Percentiles rank a stretch among this genome's conserved stretches.
Evolutionary conservation across 1,284 basidiomycete genomes (phyloP).

Genomic region (Moesziomyces parantarcticus): DNA sequence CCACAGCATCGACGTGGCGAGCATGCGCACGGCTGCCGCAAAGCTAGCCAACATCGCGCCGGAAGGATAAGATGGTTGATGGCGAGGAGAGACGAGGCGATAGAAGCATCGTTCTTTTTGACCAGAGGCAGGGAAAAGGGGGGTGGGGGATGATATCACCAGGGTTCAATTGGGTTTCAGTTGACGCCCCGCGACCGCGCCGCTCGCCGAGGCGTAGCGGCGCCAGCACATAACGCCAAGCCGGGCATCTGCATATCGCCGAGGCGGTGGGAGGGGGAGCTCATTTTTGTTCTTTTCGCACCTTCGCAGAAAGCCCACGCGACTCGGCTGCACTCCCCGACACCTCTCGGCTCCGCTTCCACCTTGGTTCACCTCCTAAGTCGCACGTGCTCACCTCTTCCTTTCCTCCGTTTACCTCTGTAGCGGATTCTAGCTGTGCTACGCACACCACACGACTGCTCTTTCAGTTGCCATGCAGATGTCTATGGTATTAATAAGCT

Average conservation of each 20-base stretch:
- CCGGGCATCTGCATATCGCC: no score
- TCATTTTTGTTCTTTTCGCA: no score
- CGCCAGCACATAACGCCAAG: no score
- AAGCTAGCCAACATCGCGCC: neutral
- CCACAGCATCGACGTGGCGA: neutral
- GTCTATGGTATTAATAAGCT: conserved; percentile 24
- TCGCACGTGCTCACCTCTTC: no score
- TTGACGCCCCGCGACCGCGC: no score
- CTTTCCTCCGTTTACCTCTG: neutral
- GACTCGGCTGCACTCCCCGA: neutral
- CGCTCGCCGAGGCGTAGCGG: no score
- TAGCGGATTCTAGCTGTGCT: neutral
- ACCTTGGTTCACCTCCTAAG: neutral
- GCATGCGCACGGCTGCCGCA: neutral
- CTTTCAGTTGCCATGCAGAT: neutral
- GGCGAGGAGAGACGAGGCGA: no score
- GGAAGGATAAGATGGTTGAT: neutral
- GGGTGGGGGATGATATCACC: no score
- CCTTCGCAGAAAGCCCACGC: neutral
- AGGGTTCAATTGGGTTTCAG: no score
- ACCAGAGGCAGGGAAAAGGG: no score
- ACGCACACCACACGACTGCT: neutral
- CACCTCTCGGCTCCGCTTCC: neutral
- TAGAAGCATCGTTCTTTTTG: no score
- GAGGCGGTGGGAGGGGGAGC: no score